A percentile compares a stretch with the other conserved stretches of the same genome.
phyloP scores from a whole-genome alignment of 129 eudicot genomes.

The Ambrosia artemisiifolia region DNA sequence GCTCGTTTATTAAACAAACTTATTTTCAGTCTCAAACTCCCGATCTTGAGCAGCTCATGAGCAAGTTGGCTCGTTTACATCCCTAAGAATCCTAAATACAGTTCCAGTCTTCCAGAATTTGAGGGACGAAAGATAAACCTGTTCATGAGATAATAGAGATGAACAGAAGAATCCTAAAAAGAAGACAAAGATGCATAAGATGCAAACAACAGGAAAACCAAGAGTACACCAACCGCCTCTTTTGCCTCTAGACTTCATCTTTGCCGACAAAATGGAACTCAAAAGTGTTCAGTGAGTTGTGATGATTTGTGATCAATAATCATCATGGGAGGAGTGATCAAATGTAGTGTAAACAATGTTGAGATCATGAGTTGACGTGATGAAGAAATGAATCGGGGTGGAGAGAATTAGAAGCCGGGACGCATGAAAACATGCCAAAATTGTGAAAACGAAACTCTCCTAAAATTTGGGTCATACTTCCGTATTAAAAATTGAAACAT shows the following conservation, averaged over 20 bases:
- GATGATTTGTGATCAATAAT: constrained; percentile 13
- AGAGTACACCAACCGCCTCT: constrained; percentile 38
- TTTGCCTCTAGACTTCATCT: constrained; percentile 57
- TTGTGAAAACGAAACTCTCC: not conserved
- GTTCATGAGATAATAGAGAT: constrained; percentile 52
- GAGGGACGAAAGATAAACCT: constrained; percentile 35
- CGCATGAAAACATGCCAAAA: not conserved
- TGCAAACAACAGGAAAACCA: constrained; percentile 57
- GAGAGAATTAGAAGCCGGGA: not conserved
- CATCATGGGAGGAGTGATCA: not conserved
- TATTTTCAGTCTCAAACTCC: no score
- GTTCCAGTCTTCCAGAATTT: not conserved
- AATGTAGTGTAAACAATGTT: not conserved
- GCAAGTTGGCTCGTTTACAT: no score
- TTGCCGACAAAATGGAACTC: not conserved
- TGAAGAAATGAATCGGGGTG: no score
- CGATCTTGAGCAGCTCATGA: no score
- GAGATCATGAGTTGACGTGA: no score
- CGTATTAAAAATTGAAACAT: not conserved
- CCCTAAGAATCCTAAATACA: not conserved
- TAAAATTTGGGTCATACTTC: not conserved
- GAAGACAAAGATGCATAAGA: constrained; percentile 68
- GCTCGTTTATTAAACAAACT: no score
- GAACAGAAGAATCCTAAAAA: constrained; percentile 76
- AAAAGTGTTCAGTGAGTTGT: not conserved